These are phyloP conservation scores for Linnemannia zychae DNA, from an alignment of 192 early-diverging fungal species.

Conservation along the genomic window DNA sequence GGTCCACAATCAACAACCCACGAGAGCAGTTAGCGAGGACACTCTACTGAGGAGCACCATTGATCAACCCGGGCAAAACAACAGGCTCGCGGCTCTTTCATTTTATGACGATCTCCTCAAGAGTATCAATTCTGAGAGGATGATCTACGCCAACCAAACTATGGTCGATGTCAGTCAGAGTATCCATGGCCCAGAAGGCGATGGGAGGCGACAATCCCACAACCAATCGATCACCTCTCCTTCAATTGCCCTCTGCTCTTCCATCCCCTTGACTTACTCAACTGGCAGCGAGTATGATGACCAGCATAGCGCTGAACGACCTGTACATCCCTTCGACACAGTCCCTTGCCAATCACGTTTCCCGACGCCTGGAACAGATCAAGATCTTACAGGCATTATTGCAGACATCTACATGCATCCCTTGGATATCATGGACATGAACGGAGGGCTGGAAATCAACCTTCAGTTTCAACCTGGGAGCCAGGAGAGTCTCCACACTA, in stretches of 20 bases:
- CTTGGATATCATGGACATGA: not conserved
- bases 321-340: constrained; percentile 41
- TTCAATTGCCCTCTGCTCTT: constrained; percentile 26
- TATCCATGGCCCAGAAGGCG: not conserved
- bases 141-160: constrained; percentile 31
- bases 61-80: not conserved
- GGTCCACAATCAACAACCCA: not conserved
- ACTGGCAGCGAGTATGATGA: constrained; percentile 14
- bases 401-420: constrained; percentile 13
- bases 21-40: not conserved
- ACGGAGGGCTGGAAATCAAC: not conserved
- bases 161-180: not conserved
- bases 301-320: not conserved
- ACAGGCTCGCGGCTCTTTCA: constrained; percentile 13
- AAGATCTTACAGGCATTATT: not conserved
- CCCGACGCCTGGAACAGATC: not conserved
- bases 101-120: constrained; percentile 46
- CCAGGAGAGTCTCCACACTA: not conserved
- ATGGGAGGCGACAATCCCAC: not conserved
- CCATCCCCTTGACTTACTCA: not conserved
- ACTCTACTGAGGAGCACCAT: not conserved
- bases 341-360: not conserved
- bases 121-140: constrained; percentile 34
- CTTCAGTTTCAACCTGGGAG: not conserved
- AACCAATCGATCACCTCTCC: not conserved